These are phyloP conservation scores for Podaxis carcinomalis DNA, from an alignment of 768 basidiomycete genomes.

Conservation along the genomic window DNA sequence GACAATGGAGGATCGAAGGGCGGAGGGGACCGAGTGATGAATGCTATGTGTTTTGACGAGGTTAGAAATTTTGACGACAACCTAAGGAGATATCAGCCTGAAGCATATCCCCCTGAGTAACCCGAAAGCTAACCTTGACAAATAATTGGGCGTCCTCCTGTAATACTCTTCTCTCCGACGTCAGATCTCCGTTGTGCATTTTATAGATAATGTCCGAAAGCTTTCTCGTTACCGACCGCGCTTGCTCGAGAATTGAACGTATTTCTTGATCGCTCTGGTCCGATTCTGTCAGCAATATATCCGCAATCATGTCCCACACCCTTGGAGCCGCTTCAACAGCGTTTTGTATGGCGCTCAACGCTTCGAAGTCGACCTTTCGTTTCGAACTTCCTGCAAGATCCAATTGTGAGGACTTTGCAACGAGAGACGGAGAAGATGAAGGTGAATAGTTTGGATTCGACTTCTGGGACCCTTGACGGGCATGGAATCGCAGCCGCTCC, in stretches of 20 bases:
- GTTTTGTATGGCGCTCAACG: conserved; percentile 70
- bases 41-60: conserved; percentile 62
- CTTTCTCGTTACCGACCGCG: conserved; percentile 59
- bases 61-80: conserved; percentile 73
- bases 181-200: conserved; percentile 53
- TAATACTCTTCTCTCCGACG: conserved; percentile 54
- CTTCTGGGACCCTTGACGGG: conserved; percentile 36
- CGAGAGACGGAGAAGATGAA: conserved; percentile 34
- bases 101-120: neutral
- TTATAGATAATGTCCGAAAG: conserved; percentile 55
- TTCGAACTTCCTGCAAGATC: conserved; percentile 53
- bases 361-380: conserved; percentile 71
- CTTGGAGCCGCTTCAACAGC: conserved; percentile 77
- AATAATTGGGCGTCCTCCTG: conserved; percentile 79
- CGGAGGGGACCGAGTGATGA: conserved; percentile 47
- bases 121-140: conserved; percentile 59
- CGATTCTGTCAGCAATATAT: conserved; percentile 46
- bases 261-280: conserved; percentile 46
- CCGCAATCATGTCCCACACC: conserved; percentile 81
- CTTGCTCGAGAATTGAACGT: conserved; percentile 51
- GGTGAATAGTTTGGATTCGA: conserved; percentile 31
- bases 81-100: conserved; percentile 31
- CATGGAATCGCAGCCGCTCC: conserved; percentile 22
- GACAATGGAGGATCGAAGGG: conserved; percentile 67
- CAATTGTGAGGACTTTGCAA: conserved; percentile 32